Conservation (phyloP, 768 basidiomycete genomes). For the Tremella mesenterica region DNA sequence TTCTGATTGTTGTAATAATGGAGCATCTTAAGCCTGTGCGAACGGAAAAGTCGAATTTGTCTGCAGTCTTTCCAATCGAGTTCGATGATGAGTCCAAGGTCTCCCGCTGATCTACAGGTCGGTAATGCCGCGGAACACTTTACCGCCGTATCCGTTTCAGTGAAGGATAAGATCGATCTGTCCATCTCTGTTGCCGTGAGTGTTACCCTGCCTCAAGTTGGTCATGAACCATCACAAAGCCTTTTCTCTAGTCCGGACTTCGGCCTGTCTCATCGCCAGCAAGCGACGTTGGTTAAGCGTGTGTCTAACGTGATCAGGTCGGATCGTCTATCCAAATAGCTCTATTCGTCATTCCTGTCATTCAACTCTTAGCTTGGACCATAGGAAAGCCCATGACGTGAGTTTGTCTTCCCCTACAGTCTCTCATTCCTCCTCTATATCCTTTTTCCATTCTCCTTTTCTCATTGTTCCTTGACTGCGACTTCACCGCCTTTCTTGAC, state of each 20-base stretch:
- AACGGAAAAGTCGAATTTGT: too few relatives aligned
- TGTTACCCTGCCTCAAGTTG: too few relatives aligned
- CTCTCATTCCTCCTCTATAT: too few relatives aligned
- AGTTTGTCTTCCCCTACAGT: conserved; percentile 7
- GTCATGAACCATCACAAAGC: conserved; percentile 64
- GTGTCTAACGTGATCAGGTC: conserved; percentile 60
- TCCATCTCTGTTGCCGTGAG: conserved; percentile 82
- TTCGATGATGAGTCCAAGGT: too few relatives aligned
- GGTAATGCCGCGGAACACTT: conserved; percentile 58
- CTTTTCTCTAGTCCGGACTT: background rate
- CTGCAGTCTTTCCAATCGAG: too few relatives aligned
- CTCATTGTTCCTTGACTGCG: too few relatives aligned
- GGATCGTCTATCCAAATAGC: conserved; percentile 66
- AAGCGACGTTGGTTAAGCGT: conserved; percentile 41
- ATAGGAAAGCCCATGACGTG: conserved; percentile 55
- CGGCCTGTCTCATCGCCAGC: conserved; percentile 2
- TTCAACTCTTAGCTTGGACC: conserved; percentile 69
- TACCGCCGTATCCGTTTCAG: conserved; percentile 82
- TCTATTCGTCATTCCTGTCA: conserved; percentile 48
- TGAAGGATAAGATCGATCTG: conserved; percentile 75
- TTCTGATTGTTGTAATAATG: too few relatives aligned
- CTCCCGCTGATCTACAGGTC: conserved; percentile 11
- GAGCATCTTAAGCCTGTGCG: too few relatives aligned
- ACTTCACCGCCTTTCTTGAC: too few relatives aligned
- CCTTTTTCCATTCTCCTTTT: too few relatives aligned